phyloP scores from a whole-genome alignment of 1,139 yeast genomes.

The Debaryomycetaceae sp. region DNA sequence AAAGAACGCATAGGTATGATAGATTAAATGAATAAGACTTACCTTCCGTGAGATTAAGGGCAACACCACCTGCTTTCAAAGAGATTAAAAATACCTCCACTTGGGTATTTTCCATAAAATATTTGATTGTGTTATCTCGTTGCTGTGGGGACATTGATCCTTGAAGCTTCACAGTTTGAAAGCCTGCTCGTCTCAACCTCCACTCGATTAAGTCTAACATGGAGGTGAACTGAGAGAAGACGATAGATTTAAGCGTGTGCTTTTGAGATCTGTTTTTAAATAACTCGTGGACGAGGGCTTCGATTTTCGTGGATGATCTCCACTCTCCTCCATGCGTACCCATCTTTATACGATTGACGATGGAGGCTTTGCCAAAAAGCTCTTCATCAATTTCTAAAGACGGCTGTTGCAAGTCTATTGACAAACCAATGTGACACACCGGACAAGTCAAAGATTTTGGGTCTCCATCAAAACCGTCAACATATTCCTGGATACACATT shows the following conservation, averaged over 20 bases:
- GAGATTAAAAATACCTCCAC: conserved; percentile 94
- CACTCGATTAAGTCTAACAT: conserved; percentile 95
- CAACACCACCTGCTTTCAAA: conserved; percentile 97
- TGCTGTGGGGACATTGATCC: conserved; percentile 97
- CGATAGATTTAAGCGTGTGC: conserved; percentile 90
- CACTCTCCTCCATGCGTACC: conserved; percentile 68
- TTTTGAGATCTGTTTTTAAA: conserved; percentile 82
- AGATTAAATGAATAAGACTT: background rate
- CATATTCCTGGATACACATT: conserved; percentile 84
- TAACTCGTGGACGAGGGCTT: conserved; percentile 90
- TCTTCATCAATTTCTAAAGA: conserved; percentile 73
- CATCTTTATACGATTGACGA: conserved; percentile 84
- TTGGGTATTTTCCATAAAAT: conserved; percentile 86
- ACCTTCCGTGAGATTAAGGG: conserved; percentile 80
- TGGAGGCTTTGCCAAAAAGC: conserved; percentile 70
- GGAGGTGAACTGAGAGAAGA: conserved; percentile 93
- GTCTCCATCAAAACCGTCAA: conserved; percentile 74
- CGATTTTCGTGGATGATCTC: conserved; percentile 94
- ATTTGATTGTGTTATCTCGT: conserved; percentile 83
- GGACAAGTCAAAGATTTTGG: conserved; percentile 73
- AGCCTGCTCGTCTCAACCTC: conserved; percentile 92
- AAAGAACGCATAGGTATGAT: background rate
- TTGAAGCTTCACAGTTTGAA: conserved; percentile 86
- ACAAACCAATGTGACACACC: conserved; percentile 88
- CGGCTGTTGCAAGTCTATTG: conserved; percentile 87